phyloP scores from a whole-genome alignment of 192 early-diverging fungal species.

The Coemansia javaensis region DNA sequence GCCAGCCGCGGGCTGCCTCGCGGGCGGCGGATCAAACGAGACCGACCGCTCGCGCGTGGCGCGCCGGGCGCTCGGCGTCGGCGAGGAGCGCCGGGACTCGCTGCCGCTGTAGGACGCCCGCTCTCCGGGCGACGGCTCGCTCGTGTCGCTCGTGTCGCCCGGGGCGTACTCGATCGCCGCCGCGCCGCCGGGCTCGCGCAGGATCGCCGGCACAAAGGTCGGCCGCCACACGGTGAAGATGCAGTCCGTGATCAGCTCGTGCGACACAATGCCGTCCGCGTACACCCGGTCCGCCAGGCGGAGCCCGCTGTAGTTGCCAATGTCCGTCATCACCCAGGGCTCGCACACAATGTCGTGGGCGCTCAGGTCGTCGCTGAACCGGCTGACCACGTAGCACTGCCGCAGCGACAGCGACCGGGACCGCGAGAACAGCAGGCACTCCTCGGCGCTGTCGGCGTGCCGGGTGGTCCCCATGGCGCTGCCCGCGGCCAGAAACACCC shows the following conservation, averaged over 20 bases:
- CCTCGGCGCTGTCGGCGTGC: constrained; percentile 7
- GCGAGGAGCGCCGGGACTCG: constrained; percentile 1
- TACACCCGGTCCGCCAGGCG: constrained; percentile 45
- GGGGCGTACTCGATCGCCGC: background rate
- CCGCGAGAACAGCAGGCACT: constrained; percentile 16
- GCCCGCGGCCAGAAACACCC: constrained; percentile 9
- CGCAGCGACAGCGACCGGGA: constrained; percentile 33
- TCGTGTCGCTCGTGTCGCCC: constrained; percentile 4
- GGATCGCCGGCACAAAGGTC: constrained; percentile 28
- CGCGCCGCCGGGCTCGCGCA: constrained; percentile 10
- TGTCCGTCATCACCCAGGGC: constrained; percentile 51
- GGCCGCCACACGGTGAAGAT: constrained; percentile 49
- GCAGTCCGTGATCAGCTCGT: constrained; percentile 46
- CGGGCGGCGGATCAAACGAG: constrained; percentile 3
- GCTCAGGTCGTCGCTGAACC: constrained; percentile 34
- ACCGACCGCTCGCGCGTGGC: constrained; percentile 5
- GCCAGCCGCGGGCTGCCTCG: no score
- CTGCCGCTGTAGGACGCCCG: background rate
- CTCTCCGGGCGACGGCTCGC: constrained; percentile 18
- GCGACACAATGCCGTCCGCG: constrained; percentile 38
- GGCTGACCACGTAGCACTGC: constrained; percentile 46
- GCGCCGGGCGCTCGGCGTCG: background rate
- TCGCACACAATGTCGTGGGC: constrained; percentile 44
- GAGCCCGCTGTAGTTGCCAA: constrained; percentile 46
- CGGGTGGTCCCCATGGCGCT: background rate